Conservation (phyloP, 257 asterid genomes). For the Salvia rosmarinus region DNA sequence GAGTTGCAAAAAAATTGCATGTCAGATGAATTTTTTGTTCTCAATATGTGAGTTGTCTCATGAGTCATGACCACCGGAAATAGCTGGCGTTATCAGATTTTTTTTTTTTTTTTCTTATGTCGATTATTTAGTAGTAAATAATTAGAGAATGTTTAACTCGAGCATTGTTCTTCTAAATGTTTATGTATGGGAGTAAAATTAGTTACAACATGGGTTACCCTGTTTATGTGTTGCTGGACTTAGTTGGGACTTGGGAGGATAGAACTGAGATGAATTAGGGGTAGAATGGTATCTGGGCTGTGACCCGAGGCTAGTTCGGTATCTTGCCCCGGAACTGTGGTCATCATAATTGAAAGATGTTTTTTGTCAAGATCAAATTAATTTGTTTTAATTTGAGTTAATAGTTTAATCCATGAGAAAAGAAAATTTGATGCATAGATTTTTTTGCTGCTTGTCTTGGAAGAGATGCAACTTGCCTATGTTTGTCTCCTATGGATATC, state of each 20-base stretch:
- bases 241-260: background rate
- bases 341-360: background rate
- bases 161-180: background rate
- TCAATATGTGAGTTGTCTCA: background rate
- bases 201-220: background rate
- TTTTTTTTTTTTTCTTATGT: background rate
- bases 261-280: background rate
- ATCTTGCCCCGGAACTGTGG: background rate
- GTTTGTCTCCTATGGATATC: slow-evolving; percentile 9
- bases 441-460: background rate
- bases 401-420: background rate
- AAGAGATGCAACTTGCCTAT: background rate
- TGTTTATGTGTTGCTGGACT: background rate
- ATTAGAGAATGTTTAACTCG: background rate
- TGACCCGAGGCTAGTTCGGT: background rate
- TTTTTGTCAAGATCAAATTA: background rate
- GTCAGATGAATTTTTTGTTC: too few relatives aligned
- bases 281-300: background rate
- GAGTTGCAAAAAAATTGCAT: background rate
- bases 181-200: background rate
- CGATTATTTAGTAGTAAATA: background rate
- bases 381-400: too few relatives aligned
- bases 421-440: background rate
- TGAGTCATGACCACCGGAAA: background rate
- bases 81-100: background rate